Evolutionary conservation across 2,329 filamentous ascomycete species (phyloP), one percentile per base, ranked within the genome.

Genomic region (Colletotrichum costaricense): DNA sequence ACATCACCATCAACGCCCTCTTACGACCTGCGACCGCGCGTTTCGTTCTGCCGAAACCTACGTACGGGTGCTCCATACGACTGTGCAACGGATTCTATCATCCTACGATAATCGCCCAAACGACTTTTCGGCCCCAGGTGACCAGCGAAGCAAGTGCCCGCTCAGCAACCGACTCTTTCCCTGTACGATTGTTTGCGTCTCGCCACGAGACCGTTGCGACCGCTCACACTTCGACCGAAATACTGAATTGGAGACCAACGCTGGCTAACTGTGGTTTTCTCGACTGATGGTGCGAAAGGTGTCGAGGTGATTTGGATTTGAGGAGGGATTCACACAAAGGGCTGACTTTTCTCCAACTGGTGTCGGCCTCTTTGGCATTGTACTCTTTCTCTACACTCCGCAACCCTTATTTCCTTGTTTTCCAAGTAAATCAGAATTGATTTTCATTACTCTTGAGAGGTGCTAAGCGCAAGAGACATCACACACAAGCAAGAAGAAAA

Each of bases 391-490:
- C 73, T 74, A 73, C 73, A 73, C 60, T 69, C 65, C 73, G 26
- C 57, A 63, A 63, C 69, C 69, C 64, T 63, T 65, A 69, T 74
- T 73, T 65, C 69, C 60, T 69, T 70, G 72, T 79, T 77, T 79
- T 75, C 75, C 76, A 80, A 82, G 79, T 82, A 86, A 87, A 87
- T 87, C 85, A 87, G 82, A 88, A 88, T 88, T 88, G 84, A 88
- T 84, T 86, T 84, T n/a, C 78, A 78, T 78, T 79, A 74, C 78
- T 76, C 78, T 79, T 76, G 69, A 79, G 79, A 78, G 76, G 77
- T 81, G 76, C 80, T 79, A 78, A 78, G 79, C 73, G 77, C 72
- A 65, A 78, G 73, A 77, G 72, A 76, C 64, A 75, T 72, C 68
- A 76, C 67, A 38, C 58, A 60, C 46, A 70, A 62, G 35, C 60